Conservation (phyloP, 1,284 basidiomycete species). For the Boletus sp. region DNA sequence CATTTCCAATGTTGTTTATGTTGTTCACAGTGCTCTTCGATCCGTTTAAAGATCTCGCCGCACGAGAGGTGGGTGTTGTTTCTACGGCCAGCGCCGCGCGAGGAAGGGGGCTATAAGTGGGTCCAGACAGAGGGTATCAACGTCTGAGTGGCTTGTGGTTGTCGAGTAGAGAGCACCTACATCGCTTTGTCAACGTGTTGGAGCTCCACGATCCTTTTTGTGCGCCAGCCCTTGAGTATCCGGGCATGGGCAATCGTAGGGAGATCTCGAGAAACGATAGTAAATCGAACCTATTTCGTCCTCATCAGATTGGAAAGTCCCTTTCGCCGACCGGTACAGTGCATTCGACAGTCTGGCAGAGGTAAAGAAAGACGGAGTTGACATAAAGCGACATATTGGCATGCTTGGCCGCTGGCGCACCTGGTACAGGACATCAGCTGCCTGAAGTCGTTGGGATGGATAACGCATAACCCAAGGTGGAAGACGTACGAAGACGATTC, state of each 20-base stretch:
- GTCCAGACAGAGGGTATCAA: constrained; percentile 16
- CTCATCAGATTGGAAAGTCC: constrained; percentile 26
- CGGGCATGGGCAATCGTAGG: constrained; percentile 27
- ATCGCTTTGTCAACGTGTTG: constrained; percentile 70
- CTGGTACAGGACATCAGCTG: background rate
- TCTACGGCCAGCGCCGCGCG: no score
- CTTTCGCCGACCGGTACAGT: constrained; percentile 82
- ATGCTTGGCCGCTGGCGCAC: constrained; percentile 7
- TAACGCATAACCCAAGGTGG: no score
- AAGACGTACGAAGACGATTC: no score
- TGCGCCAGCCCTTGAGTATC: constrained; percentile 87
- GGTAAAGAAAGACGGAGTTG: constrained; percentile 69
- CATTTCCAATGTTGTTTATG: no score
- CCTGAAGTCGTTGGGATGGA: background rate
- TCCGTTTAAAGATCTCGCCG: no score
- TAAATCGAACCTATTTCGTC: no score
- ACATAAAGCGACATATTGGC: constrained; percentile 56
- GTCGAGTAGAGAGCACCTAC: constrained; percentile 47
- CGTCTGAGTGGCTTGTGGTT: constrained; percentile 30
- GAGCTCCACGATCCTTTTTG: constrained; percentile 76
- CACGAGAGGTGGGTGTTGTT: no score
- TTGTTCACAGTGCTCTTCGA: no score
- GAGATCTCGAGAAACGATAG: no score
- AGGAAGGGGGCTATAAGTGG: no score
- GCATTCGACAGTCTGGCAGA: constrained; percentile 71